Conservation (phyloP, 2,329 filamentous ascomycete genomes). For the Arthroderma sp. region DNA sequence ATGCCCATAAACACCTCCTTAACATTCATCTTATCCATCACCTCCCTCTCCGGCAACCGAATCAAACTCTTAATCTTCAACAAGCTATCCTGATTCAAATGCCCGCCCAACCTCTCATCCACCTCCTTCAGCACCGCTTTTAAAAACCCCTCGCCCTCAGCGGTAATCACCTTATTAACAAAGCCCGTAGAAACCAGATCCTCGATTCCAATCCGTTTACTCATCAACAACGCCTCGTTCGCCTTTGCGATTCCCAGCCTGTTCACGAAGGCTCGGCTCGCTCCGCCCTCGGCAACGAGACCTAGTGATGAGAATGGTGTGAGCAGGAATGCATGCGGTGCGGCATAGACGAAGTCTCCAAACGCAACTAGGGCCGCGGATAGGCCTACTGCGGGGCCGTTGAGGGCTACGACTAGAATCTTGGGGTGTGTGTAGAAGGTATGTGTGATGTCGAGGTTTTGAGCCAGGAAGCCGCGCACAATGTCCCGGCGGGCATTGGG, state of each 20-base stretch:
- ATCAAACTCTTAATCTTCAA: conserved; percentile 76
- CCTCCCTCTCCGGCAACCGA: conserved; percentile 55
- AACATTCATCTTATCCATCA: conserved; percentile 64
- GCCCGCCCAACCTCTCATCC: conserved; percentile 62
- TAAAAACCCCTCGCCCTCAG: conserved; percentile 56
- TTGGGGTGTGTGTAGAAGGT: conserved; percentile 91
- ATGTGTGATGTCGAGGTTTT: conserved; percentile 81
- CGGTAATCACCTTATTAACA: conserved; percentile 67
- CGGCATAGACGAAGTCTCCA: conserved; percentile 84
- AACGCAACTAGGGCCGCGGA: conserved; percentile 70
- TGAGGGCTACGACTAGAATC: conserved; percentile 79
- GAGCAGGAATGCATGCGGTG: conserved; percentile 69
- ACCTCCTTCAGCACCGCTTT: conserved; percentile 64
- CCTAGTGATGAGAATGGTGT: conserved; percentile 86
- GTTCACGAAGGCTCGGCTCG: conserved; percentile 64
- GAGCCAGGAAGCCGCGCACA: conserved; percentile 60
- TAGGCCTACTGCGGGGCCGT: conserved; percentile 81
- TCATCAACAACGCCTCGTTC: conserved; percentile 89
- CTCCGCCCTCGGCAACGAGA: conserved; percentile 77
- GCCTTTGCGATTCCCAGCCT: conserved; percentile 68
- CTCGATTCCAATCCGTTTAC: conserved; percentile 56
- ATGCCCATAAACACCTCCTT: conserved; percentile 76
- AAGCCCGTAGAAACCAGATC: conserved; percentile 68
- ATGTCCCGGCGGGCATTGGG: conserved; percentile 42
- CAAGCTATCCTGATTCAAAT: conserved; percentile 68